phyloP scores from a whole-genome alignment of 2,329 filamentous ascomycete species.

The Aspergillus hiratsukae region DNA sequence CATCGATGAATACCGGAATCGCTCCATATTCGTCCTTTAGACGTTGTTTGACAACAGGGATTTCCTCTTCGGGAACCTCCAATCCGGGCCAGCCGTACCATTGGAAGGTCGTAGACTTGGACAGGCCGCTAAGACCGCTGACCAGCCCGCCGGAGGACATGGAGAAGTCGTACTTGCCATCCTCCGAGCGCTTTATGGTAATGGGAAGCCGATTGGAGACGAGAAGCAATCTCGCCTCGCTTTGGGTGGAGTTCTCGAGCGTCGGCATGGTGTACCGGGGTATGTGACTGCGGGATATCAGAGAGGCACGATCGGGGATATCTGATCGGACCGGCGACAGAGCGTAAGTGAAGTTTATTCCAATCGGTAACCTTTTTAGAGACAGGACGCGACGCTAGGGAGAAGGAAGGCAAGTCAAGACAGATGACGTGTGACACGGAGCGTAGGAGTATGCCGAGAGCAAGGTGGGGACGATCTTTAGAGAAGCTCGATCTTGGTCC shows the following conservation, averaged over 20 bases:
- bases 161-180: constrained; percentile 87
- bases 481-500: background rate
- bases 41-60: constrained; percentile 66
- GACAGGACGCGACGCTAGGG: background rate
- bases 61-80: constrained; percentile 82
- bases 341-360: background rate
- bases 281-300: background rate
- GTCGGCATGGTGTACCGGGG: constrained; percentile 29
- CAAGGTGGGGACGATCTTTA: background rate
- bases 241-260: constrained; percentile 27
- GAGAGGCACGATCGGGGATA: background rate
- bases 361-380: background rate
- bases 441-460: background rate
- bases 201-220: constrained; percentile 94
- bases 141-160: constrained; percentile 97
- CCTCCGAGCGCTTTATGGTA: constrained; percentile 89
- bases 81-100: constrained; percentile 99
- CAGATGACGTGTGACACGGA: background rate
- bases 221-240: constrained; percentile 61
- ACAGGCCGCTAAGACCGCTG: constrained; percentile 83
- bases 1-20: constrained; percentile 86
- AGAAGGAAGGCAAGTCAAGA: background rate
- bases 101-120: constrained; percentile 89
- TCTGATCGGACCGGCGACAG: background rate
- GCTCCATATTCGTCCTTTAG: constrained; percentile 85